A percentile compares a stretch with the other conserved stretches of the same genome.
Conservation (phyloP, 2,329 filamentous ascomycete species). For the Penicillium sp. region DNA sequence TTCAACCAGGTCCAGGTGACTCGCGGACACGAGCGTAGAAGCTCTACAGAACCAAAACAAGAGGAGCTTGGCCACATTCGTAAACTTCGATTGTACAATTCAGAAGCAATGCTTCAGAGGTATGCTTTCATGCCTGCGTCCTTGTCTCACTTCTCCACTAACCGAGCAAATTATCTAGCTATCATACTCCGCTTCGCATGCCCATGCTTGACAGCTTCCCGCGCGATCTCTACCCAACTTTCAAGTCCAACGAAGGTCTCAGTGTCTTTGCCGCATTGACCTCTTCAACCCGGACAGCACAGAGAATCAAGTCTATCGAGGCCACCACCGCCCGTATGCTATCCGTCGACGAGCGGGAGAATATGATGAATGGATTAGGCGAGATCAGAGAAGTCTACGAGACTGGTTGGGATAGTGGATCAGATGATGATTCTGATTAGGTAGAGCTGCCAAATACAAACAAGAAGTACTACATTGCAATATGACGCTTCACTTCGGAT, state of each 20-base stretch:
- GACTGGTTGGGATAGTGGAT: constrained; percentile 79
- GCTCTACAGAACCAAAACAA: constrained; percentile 11
- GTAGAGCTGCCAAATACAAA: neutral
- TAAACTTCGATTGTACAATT: constrained; percentile 34
- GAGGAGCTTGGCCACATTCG: constrained; percentile 28
- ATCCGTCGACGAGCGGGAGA: constrained; percentile 76
- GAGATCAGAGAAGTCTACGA: constrained; percentile 86
- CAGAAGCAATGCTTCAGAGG: constrained; percentile 36
- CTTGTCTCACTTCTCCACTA: neutral
- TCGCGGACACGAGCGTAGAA: constrained; percentile 25
- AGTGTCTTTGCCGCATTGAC: constrained; percentile 60
- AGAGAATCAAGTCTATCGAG: constrained; percentile 66
- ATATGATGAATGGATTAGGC: constrained; percentile 75
- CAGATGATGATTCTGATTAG: constrained; percentile 45
- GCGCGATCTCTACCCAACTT: constrained; percentile 61
- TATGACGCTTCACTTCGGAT: neutral
- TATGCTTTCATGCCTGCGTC: constrained; percentile 10
- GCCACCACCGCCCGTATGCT: constrained; percentile 63
- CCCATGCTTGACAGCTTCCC: constrained; percentile 85
- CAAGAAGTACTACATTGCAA: neutral
- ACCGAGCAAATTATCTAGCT: constrained; percentile 25
- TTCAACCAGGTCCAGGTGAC: constrained; percentile 38
- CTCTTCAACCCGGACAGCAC: constrained; percentile 72
- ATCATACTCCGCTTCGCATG: constrained; percentile 57
- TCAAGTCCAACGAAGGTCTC: constrained; percentile 44